phyloP scores from a whole-genome alignment of 805 yeast genomes.

The Yamadazyma laniorum region DNA sequence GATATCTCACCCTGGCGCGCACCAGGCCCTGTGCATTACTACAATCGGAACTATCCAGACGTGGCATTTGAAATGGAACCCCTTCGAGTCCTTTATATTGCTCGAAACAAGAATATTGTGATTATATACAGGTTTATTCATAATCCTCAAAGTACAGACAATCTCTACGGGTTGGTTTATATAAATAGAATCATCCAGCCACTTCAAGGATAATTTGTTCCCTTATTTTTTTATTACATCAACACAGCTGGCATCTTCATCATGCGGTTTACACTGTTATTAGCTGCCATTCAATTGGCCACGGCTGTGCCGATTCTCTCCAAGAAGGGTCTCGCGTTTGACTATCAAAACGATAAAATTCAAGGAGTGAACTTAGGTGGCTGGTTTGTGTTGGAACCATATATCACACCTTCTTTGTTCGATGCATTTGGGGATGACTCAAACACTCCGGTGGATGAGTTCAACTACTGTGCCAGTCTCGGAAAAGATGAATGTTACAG shows the following conservation, averaged over 20 bases:
- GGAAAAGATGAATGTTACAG: constrained; percentile 58
- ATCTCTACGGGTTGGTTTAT: too few species aligned
- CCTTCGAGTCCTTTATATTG: too few species aligned
- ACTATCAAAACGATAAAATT: constrained; percentile 37
- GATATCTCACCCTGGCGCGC: too few species aligned
- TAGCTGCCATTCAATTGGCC: neutral
- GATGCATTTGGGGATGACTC: constrained; percentile 37
- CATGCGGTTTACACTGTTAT: too few species aligned
- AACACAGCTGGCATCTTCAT: too few species aligned
- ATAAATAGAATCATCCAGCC: too few species aligned
- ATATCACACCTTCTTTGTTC: constrained; percentile 78
- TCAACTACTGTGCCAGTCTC: constrained; percentile 56
- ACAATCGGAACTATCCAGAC: neutral
- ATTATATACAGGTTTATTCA: too few species aligned
- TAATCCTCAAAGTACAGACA: too few species aligned
- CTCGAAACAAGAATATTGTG: too few species aligned
- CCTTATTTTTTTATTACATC: too few species aligned
- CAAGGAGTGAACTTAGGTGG: constrained; percentile 86
- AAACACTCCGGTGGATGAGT: constrained; percentile 78
- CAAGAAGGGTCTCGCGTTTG: constrained; percentile 18
- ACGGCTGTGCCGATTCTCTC: neutral
- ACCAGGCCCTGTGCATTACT: neutral
- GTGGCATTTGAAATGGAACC: too few species aligned
- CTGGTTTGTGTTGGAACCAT: constrained; percentile 87
- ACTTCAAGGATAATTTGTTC: too few species aligned